A percentile compares a stretch with the other conserved stretches of the same genome.
phyloP scores from a whole-genome alignment of 352 stramenopile species.

The Pythium dissotocum region DNA sequence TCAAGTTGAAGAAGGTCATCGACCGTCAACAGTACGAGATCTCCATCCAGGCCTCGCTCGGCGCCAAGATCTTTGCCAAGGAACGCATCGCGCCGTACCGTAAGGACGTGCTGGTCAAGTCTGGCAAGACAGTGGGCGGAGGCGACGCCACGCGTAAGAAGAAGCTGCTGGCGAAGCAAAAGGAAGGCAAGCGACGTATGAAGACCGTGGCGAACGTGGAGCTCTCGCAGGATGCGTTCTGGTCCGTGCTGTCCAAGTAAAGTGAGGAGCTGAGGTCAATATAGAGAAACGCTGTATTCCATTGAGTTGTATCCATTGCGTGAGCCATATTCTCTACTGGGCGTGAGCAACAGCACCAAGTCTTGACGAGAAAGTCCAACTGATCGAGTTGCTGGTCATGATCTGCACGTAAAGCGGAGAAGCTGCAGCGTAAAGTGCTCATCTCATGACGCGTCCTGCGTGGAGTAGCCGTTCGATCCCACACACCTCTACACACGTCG shows the following conservation, averaged over 20 bases:
- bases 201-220: conserved; percentile 96
- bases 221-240: conserved; percentile 97
- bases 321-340: too few species aligned
- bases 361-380: too few species aligned
- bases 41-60: conserved; percentile 96
- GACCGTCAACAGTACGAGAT: conserved; percentile 98
- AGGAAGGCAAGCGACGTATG: conserved; percentile 97
- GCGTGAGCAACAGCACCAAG: too few species aligned
- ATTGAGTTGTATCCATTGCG: too few species aligned
- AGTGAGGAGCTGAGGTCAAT: background rate
- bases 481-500: too few species aligned
- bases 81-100: conserved; percentile 96
- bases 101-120: conserved; percentile 97
- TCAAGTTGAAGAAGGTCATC: conserved; percentile 97
- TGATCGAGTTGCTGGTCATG: too few species aligned
- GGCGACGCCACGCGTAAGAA: conserved; percentile 98
- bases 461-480: too few species aligned
- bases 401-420: too few species aligned
- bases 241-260: conserved; percentile 95
- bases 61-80: conserved; percentile 95
- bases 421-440: too few species aligned
- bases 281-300: background rate
- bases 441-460: too few species aligned
- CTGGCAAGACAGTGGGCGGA: conserved; percentile 95
- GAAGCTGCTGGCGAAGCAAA: conserved; percentile 99